Evolutionary conservation across 805 yeast species (phyloP).

Genomic region (Maudiozyma saulgeensis): DNA sequence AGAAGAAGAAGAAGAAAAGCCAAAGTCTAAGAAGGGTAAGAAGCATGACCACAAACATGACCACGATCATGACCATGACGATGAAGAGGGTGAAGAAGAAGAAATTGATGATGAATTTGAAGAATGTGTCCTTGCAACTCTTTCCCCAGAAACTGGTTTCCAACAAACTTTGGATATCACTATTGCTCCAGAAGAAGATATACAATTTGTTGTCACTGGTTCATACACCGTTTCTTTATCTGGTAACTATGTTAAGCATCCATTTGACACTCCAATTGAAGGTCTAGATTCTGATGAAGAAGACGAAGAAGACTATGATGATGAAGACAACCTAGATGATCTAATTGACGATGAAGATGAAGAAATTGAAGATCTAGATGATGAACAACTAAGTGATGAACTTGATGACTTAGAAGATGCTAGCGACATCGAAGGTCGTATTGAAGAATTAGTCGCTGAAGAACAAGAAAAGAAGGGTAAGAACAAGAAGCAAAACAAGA

Average conservation of each 20-base stretch:
- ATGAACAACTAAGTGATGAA: slow-evolving; percentile 43
- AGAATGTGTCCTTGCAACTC: slow-evolving; percentile 79
- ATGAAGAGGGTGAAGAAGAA: slow-evolving; percentile 47
- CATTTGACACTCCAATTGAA: slow-evolving; percentile 49
- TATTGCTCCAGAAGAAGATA: slow-evolving; percentile 88
- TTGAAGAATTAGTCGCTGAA: slow-evolving; percentile 63
- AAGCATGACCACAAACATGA: slow-evolving; percentile 25
- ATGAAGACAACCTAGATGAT: slow-evolving; percentile 38
- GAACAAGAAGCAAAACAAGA: slow-evolving; percentile 27
- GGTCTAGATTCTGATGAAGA: slow-evolving; percentile 41
- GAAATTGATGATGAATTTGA: slow-evolving; percentile 69
- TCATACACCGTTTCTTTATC: slow-evolving; percentile 85
- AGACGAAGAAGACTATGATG: slow-evolving; percentile 25
- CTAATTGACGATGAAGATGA: slow-evolving; percentile 43
- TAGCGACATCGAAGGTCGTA: slow-evolving; percentile 61
- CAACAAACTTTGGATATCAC: slow-evolving; percentile 90
- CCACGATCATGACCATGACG: slow-evolving; percentile 37
- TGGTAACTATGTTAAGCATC: slow-evolving; percentile 96
- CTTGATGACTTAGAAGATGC: slow-evolving; percentile 50
- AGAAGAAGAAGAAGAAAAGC: slow-evolving; percentile 45
- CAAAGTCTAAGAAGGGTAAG: slow-evolving; percentile 18
- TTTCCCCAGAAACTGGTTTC: slow-evolving; percentile 72
- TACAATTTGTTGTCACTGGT: slow-evolving; percentile 90
- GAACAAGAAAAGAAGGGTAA: slow-evolving; percentile 32
- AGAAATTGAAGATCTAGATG: slow-evolving; percentile 56